Evolutionary conservation across 805 yeast species (phyloP), one percentile per base, ranked within the genome.

Genomic region (Suhomyces sp.): DNA sequence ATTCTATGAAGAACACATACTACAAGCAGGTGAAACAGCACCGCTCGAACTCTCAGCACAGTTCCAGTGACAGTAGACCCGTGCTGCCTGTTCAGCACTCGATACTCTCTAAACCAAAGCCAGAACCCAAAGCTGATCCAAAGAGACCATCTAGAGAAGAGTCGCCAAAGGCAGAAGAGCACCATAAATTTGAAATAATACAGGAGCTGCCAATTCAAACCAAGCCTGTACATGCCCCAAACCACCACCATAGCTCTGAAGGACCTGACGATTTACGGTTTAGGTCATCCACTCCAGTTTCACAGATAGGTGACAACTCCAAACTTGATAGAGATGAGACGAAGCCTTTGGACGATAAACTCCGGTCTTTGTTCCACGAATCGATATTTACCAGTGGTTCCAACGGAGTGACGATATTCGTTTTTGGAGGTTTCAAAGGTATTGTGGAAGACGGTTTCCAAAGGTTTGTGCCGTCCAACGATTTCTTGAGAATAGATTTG

Each of bases 341-440:
- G 33, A 29, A 29, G 33, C 33, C 33, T 29, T 29, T 29, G 33
- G 33, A 5, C 6, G 33, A 29, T 29, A 29, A 29, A 12, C n/a
- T 29, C 6, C 33, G 33, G 15, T 44, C 33, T 6, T 17, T 56
- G n/a, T 56, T 54, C 49, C 40, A 50, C 26, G 59, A 56, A 35
- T 19, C 46, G 9, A 44, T 54, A 6, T 27, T 56, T 13, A 46
- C 51, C n/a, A 47, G 54, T 6, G 58, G 56, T 1, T 26, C 51
- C 35, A 49, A 52, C 29, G 51, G 57, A 10, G 58, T 71, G 1
- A 57, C 69, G 13, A 64, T 75, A 0, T 73, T 67, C 55, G 58
- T 71, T 12, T 74, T 73, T 61, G 80, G 79, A 2, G 80, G 80
- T 3, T 75, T 74, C 51, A 53, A 54, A 31, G 36, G 41, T 10